Conservation (phyloP, 1,284 basidiomycete species). For the Irpex sp. region DNA sequence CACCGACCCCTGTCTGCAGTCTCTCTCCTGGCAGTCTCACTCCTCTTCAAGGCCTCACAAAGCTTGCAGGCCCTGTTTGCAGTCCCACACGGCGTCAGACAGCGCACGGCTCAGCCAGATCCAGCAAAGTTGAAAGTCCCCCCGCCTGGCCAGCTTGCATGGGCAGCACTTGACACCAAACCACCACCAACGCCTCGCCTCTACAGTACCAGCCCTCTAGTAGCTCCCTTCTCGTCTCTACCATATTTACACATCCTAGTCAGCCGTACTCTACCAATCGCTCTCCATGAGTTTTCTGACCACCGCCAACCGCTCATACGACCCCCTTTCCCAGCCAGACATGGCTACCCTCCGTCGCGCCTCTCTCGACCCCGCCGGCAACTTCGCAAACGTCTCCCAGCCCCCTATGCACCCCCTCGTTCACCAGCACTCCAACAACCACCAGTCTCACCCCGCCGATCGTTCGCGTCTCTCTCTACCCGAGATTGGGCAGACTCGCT, state of each 20-base stretch:
- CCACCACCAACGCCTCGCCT: slow-evolving; percentile 19
- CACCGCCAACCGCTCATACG: slow-evolving; percentile 35
- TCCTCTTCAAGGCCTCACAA: too few species aligned
- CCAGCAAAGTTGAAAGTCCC: slow-evolving; percentile 5
- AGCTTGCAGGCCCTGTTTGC: too few species aligned
- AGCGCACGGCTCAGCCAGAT: slow-evolving; percentile 10
- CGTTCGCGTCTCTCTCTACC: slow-evolving; percentile 35
- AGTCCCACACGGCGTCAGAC: too few species aligned
- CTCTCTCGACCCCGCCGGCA: slow-evolving; percentile 30
- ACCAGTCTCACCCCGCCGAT: slow-evolving; percentile 21
- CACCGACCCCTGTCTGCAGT: slow-evolving; percentile 21
- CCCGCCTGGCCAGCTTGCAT: slow-evolving; percentile 2
- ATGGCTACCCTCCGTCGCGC: slow-evolving; percentile 22
- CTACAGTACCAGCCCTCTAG: slow-evolving; percentile 24
- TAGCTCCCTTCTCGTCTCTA: slow-evolving; percentile 15
- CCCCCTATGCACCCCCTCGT: slow-evolving; percentile 15
- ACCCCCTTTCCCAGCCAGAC: slow-evolving; percentile 30
- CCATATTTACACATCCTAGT: slow-evolving; percentile 4
- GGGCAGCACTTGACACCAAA: slow-evolving; percentile 12
- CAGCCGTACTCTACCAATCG: slow-evolving; percentile 17
- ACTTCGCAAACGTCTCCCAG: slow-evolving; percentile 28
- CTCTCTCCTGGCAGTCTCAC: not conserved
- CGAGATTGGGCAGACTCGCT: slow-evolving; percentile 66
- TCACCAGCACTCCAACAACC: slow-evolving; percentile 9
- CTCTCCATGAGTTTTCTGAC: slow-evolving; percentile 42